Percentiles rank a stretch among this genome's conserved stretches.
Evolutionary conservation across 306 rosid genomes (phyloP).

Genomic region (Malus asiatica): DNA sequence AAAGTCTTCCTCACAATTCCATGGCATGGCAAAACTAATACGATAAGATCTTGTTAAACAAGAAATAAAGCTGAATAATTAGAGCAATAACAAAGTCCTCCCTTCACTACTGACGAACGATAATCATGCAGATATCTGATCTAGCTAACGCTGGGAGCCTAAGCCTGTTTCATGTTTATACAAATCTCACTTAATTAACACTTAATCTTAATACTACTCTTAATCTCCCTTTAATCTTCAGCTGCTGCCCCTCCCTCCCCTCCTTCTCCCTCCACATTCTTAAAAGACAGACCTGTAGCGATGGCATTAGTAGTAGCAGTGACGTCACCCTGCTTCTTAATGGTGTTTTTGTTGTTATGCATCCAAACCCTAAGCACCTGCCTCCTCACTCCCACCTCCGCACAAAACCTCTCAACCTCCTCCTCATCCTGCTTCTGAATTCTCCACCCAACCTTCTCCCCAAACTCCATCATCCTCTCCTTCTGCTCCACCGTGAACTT

Average conservation of each 20-base stretch:
- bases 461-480: slow-evolving; percentile 40
- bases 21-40: neutral
- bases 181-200: neutral
- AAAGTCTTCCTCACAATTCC: neutral
- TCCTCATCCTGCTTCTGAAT: slow-evolving; percentile 46
- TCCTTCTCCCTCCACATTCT: slow-evolving; percentile 1
- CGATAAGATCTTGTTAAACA: neutral
- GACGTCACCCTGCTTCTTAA: slow-evolving; percentile 17
- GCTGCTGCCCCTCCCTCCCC: neutral
- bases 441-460: slow-evolving; percentile 49
- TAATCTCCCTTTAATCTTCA: neutral
- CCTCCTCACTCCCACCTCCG: slow-evolving; percentile 40
- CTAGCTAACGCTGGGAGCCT: neutral
- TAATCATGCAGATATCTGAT: neutral
- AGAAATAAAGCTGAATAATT: neutral
- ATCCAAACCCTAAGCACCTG: slow-evolving; percentile 53
- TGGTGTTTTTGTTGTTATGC: slow-evolving; percentile 43
- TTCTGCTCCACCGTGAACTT: slow-evolving; percentile 46
- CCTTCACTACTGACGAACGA: neutral
- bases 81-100: neutral
- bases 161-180: neutral
- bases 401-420: slow-evolving; percentile 36
- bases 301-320: neutral
- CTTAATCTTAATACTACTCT: neutral
- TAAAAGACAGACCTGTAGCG: neutral